Base-by-base conservation (phyloP, 768 basidiomycete species). In the Kwoniella shandongensis region DNA sequence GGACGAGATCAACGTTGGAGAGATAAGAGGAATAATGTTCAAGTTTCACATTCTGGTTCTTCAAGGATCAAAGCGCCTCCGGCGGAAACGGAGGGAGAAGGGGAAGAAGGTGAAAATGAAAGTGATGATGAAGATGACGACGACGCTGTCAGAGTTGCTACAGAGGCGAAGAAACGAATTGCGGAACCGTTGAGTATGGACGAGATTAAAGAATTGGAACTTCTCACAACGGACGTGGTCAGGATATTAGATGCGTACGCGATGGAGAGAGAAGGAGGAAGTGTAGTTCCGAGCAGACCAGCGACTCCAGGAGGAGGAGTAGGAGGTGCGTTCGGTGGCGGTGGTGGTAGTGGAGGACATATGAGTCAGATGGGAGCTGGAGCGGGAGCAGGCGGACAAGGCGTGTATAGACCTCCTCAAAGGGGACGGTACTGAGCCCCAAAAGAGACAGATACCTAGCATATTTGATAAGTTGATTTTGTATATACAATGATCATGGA, bases 151-250 rank as follows among this genome's bases (percentile, higher is more conserved):
- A 59, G 61, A 26, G n/a, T 15, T 30, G 22, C 45, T 3, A 12
- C 62, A 41, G 62, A 67, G 42, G 52, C 30, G 50, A 79, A 72
- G 59, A 81, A 81, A 61, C 79, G 80, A 55, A 36, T 40, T 18
- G 49, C 47, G 12, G 41, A 61, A 35, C 81, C 86, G 0, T 78
- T 93, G 55, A 83, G 86, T 12, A 54, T 67, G n/a, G 80, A 81
- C 44, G 91, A 93, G 76, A 78, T 89, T 59, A 82, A 81, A 64
- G 88, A 92, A 66, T 78, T 92, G 51, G 88, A 91, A 61, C 71
- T 81, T 23, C 79, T 91, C 67, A 88, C 88, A 4, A 81, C 83
- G 59, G 84, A 87, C 61, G 80, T 91, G 50, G 89, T 91, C 22
- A 77, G 81, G 41, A 83, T 91, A 44, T 76, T 94, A 51, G 84